Evolutionary conservation across 2,329 filamentous ascomycete genomes (phyloP).

Genomic region (Myriosclerotinia duriaeana): DNA sequence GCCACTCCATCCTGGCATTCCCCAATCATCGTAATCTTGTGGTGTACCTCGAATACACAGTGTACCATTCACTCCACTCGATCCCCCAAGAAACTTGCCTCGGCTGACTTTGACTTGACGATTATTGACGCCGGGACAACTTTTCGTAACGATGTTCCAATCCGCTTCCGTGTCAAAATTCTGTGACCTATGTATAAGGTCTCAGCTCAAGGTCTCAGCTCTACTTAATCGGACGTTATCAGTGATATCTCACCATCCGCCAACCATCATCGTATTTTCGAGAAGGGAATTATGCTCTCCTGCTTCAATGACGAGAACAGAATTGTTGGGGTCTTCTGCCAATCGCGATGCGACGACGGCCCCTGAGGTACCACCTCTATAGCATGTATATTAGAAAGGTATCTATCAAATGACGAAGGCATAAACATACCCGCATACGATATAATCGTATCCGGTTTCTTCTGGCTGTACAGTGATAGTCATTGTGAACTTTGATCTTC

Average conservation of each 20-base stretch:
- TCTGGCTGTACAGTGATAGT: constrained; percentile 27
- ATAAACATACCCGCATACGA: constrained; percentile 34
- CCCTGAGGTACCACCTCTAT: constrained; percentile 49
- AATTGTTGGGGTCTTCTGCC: constrained; percentile 50
- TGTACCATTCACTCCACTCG: constrained; percentile 51
- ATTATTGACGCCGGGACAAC: constrained; percentile 43
- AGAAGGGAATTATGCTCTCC: constrained; percentile 47
- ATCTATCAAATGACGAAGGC: not conserved
- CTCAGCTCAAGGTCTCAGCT: not conserved
- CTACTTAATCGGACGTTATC: not conserved
- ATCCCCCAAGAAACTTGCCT: constrained; percentile 52
- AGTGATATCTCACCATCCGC: constrained; percentile 44
- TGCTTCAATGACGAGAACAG: constrained; percentile 51
- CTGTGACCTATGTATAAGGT: constrained; percentile 42
- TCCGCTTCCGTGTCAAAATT: constrained; percentile 51
- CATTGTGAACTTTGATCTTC: constrained; percentile 16
- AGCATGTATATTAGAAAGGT: not conserved
- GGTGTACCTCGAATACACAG: constrained; percentile 50
- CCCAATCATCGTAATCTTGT: constrained; percentile 57
- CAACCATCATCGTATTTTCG: constrained; percentile 53
- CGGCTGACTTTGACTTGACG: constrained; percentile 50
- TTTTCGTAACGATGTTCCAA: constrained; percentile 51
- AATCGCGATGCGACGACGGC: constrained; percentile 53
- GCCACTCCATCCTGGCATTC: constrained; percentile 54
- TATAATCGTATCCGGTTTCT: constrained; percentile 34